Evolutionary conservation across 495 filamentous ascomycete genomes (phyloP).

Genomic region (Penicillium antarcticum): DNA sequence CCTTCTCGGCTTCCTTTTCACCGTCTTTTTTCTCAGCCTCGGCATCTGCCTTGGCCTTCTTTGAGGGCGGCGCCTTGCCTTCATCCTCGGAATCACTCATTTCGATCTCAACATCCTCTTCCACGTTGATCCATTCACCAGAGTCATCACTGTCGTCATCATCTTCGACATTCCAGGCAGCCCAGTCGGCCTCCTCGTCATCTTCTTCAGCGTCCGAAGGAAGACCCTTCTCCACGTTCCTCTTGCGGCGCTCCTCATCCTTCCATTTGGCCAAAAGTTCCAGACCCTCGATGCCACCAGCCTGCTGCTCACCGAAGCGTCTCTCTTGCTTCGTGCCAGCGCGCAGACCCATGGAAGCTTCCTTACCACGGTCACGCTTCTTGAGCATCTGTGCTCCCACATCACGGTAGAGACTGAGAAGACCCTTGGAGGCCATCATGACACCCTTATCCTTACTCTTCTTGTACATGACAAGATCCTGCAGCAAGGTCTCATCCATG

Average conservation of each 20-base stretch:
- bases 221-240: conserved; percentile 61
- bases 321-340: conserved; percentile 64
- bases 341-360: conserved; percentile 79
- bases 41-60: conserved; percentile 50
- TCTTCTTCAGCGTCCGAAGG: conserved; percentile 52
- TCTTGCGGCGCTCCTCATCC: conserved; percentile 76
- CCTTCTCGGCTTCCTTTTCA: conserved; percentile 20
- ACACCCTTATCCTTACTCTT: conserved; percentile 98
- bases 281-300: conserved; percentile 85
- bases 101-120: conserved; percentile 77
- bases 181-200: conserved; percentile 68
- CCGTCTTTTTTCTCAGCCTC: conserved; percentile 17
- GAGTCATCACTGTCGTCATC: conserved; percentile 70
- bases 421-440: conserved; percentile 91
- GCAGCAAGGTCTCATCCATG: conserved; percentile 92
- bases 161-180: conserved; percentile 82
- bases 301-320: conserved; percentile 74
- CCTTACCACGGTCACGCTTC: conserved; percentile 87
- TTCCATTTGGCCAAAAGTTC: conserved; percentile 93
- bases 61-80: conserved; percentile 56
- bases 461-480: conserved; percentile 93
- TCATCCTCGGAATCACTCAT: conserved; percentile 70
- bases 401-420: conserved; percentile 87
- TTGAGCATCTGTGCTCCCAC: conserved; percentile 84
- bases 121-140: conserved; percentile 88